Evolutionary conservation across 2,329 filamentous ascomycete species (phyloP), one percentile per base, ranked within the genome.

Genomic region (Fusarium udum): DNA sequence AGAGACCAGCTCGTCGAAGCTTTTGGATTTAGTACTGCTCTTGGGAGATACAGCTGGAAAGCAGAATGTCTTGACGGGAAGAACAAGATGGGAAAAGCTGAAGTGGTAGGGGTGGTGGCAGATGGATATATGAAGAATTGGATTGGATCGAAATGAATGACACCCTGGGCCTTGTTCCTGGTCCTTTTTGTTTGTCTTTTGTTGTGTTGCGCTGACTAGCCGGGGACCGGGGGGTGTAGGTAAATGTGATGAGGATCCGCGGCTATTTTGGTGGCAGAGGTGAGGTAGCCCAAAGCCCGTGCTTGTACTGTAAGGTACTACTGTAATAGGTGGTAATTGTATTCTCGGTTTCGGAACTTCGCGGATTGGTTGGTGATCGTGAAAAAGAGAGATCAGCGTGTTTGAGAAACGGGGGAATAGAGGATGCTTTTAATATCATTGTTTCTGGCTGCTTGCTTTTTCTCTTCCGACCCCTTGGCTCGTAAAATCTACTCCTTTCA

Each of bases 201-300:
- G 57, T 60, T 42, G 46, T 66, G 42, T n/a, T 64, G 45, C 24
- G 31, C 22, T 61, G 52, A 34, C 42, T n/a, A 55, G 49, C 24
- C 34, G 6, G 20, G 43, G 53, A 58, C 34, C 34, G 28, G 62
- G 62, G 62, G 39, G 24, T 37, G 52, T 55, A 69, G 67, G 55
- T 71, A 60, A 67, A 71, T 52, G 71, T 74, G 72, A 74, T 72
- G 68, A 65, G 68, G 72, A 74, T 74, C 72, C 68, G 71, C 72
- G 64, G 72, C 71, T 74, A 74, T 72, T 74, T 72, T 74, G 64
- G 63, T 66, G 59, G 48, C 16, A 65, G 48, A 65, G 61, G 61
- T 66, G 51, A 55, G 51, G 34, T 55, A 40, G 51, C 51, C 51
- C 51, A 13, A 39, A 65, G 55, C 57, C 64, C 42, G 64, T 67